phyloP scores from a whole-genome alignment of 2,329 filamentous ascomycete genomes.

The Metarhizium brunneum region DNA sequence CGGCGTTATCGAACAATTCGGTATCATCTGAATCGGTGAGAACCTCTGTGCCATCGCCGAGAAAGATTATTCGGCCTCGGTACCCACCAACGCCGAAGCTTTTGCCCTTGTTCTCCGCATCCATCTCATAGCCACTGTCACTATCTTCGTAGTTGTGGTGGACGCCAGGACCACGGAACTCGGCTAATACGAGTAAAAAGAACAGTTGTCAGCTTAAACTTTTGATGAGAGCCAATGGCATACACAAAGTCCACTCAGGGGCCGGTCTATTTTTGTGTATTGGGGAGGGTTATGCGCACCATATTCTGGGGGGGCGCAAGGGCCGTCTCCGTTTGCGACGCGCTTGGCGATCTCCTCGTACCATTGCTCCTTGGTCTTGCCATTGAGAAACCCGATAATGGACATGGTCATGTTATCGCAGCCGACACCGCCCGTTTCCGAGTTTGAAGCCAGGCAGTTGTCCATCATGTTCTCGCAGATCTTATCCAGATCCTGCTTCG shows the following conservation, averaged over 20 bases:
- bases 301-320: conserved; percentile 98
- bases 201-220: conserved; percentile 15
- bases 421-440: conserved; percentile 92
- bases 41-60: conserved; percentile 91
- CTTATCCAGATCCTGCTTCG: conserved; percentile 86
- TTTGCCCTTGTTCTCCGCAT: conserved; percentile 55
- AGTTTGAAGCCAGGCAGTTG: conserved; percentile 96
- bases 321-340: conserved; percentile 93
- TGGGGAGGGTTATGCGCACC: conserved; percentile 57
- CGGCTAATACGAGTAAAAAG: conserved; percentile 42
- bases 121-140: conserved; percentile 67
- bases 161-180: conserved; percentile 75
- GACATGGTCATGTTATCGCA: conserved; percentile 99
- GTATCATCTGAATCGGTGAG: conserved; percentile 80
- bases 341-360: conserved; percentile 91
- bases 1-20: conserved; percentile 83
- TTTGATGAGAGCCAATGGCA: background rate
- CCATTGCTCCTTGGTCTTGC: conserved; percentile 95
- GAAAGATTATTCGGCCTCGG: conserved; percentile 81
- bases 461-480: conserved; percentile 99
- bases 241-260: conserved; percentile 9
- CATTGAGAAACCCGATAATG: conserved; percentile 79
- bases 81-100: conserved; percentile 60
- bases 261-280: conserved; percentile 1
- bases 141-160: conserved; percentile 78